Conservation (phyloP, 139 green algal genomes). For the Dunaliella sp. region DNA sequence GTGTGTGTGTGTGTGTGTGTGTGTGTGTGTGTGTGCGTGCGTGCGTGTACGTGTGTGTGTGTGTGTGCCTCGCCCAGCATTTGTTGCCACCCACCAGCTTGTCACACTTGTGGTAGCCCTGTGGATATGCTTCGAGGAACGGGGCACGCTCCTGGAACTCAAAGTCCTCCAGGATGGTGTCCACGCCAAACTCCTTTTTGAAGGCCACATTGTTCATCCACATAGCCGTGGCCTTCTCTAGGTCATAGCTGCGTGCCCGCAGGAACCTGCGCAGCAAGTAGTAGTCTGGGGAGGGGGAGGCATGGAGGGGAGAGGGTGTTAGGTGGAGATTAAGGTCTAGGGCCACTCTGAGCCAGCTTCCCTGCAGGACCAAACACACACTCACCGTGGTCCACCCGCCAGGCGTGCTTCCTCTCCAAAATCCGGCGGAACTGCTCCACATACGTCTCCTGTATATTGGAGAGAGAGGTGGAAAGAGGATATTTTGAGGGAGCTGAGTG, state of each 20-base stretch:
- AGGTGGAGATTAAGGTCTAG: not conserved
- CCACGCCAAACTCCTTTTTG: conserved; percentile 58
- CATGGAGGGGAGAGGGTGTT: not conserved
- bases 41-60: conserved; percentile 13
- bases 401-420: conserved; percentile 25
- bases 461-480: not conserved
- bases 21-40: conserved; percentile 4
- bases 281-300: conserved; percentile 40
- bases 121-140: conserved; percentile 88
- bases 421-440: conserved; percentile 53
- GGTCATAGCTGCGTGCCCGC: conserved; percentile 58
- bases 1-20: no score
- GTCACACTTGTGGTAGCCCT: conserved; percentile 69
- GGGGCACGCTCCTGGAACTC: conserved; percentile 82
- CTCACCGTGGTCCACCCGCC: conserved; percentile 30
- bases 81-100: conserved; percentile 45
- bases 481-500: not conserved
- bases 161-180: conserved; percentile 82
- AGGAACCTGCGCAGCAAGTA: conserved; percentile 58
- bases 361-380: not conserved
- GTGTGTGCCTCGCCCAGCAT: not conserved
- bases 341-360: not conserved
- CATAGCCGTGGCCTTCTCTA: conserved; percentile 55
- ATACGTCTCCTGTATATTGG: conserved; percentile 37
- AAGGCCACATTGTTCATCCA: conserved; percentile 55